Evolutionary conservation across 2,329 filamentous ascomycete genomes (phyloP).

Genomic region (Grosmannia serpens): DNA sequence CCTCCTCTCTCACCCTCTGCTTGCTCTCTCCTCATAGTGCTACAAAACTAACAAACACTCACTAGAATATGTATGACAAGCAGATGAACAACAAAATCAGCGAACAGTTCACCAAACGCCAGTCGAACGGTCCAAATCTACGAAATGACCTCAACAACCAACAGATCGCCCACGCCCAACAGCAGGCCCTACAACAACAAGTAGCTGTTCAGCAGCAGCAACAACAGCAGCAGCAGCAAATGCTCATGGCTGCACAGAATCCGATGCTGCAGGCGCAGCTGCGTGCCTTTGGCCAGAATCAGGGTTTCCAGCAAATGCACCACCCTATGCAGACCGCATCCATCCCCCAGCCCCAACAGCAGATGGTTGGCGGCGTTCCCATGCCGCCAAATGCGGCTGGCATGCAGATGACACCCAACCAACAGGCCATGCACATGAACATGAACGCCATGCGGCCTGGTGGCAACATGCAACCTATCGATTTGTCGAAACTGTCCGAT

Average conservation of each 20-base stretch:
- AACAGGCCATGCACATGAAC: constrained; percentile 28
- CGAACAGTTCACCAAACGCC: constrained; percentile 39
- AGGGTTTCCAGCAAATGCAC: constrained; percentile 47
- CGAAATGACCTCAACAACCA: constrained; percentile 36
- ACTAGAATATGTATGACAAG: constrained; percentile 32
- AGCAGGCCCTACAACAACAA: constrained; percentile 20
- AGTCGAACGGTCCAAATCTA: constrained; percentile 36
- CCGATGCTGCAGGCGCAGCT: constrained; percentile 35
- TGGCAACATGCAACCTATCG: constrained; percentile 15
- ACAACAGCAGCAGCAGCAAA: constrained; percentile 21
- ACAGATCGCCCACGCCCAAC: constrained; percentile 16
- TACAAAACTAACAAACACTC: background rate
- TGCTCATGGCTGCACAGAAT: constrained; percentile 41
- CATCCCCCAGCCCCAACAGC: constrained; percentile 34
- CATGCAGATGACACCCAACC: constrained; percentile 30
- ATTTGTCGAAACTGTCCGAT: constrained; percentile 27
- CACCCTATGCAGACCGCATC: constrained; percentile 46
- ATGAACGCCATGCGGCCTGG: constrained; percentile 22
- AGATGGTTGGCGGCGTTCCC: constrained; percentile 29
- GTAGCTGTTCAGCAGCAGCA: constrained; percentile 13
- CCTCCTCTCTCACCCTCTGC: background rate
- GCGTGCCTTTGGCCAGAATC: constrained; percentile 37
- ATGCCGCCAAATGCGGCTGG: constrained; percentile 12
- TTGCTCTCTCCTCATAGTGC: background rate
- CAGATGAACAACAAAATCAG: constrained; percentile 32